Percentiles rank a stretch among this genome's conserved stretches.
Conservation (phyloP, 1,284 basidiomycete species). For the Pseudozyma flocculosa region DNA sequence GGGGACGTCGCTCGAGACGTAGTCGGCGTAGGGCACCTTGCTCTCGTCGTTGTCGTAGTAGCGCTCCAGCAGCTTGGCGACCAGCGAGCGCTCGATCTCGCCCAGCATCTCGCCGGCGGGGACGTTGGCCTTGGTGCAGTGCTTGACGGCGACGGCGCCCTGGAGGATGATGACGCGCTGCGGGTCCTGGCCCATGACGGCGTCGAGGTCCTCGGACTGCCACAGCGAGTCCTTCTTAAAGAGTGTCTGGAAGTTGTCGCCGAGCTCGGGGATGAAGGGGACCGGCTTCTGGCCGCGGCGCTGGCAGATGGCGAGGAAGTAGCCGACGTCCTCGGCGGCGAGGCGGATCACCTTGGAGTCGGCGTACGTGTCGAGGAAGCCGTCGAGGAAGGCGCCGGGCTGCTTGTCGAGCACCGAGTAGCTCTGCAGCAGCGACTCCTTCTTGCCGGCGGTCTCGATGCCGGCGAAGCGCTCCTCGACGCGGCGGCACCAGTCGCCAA, state of each 20-base stretch:
- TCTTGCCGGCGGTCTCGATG: constrained; percentile 43
- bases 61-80: constrained; percentile 76
- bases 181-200: constrained; percentile 88
- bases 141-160: constrained; percentile 89
- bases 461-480: constrained; percentile 80
- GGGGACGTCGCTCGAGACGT: constrained; percentile 68
- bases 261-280: constrained; percentile 96
- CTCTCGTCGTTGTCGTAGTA: constrained; percentile 77
- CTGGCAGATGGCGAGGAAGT: constrained; percentile 91
- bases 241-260: constrained; percentile 76
- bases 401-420: constrained; percentile 84
- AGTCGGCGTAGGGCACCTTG: constrained; percentile 80
- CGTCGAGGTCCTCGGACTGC: constrained; percentile 97
- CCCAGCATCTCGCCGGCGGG: constrained; percentile 89
- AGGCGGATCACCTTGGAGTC: constrained; percentile 81
- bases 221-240: constrained; percentile 82
- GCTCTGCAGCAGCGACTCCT: constrained; percentile 65
- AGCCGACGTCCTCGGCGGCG: constrained; percentile 91
- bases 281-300: constrained; percentile 96
- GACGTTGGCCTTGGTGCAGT: constrained; percentile 84
- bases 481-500: constrained; percentile 88
- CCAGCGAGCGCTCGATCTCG: constrained; percentile 76
- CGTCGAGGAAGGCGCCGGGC: constrained; percentile 68
- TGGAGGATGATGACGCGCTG: constrained; percentile 97
- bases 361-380: constrained; percentile 81